Conservation (phyloP, 805 yeast species). For the Candida michaelii region DNA sequence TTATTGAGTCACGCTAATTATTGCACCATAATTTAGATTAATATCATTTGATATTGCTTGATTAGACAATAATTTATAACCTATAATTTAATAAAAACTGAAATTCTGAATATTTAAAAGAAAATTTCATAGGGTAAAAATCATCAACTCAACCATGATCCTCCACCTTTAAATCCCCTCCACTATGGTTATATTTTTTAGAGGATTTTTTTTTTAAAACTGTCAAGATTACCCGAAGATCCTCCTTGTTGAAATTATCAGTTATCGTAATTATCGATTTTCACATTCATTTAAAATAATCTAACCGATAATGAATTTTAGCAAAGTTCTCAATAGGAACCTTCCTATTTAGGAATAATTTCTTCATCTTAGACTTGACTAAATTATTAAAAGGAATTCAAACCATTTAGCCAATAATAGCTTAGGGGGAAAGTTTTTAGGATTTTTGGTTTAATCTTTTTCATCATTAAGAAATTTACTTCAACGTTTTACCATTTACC, state of each 20-base stretch:
- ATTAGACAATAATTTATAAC: no score
- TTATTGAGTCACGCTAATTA: no score
- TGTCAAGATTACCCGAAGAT: slow-evolving; percentile 6
- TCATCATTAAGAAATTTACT: no score
- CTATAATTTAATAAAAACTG: no score
- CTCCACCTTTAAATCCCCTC: not conserved
- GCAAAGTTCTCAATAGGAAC: slow-evolving; percentile 2
- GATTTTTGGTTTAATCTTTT: no score
- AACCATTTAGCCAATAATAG: not conserved
- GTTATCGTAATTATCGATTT: slow-evolving; percentile 5
- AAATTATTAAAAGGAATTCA: not conserved
- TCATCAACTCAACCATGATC: not conserved
- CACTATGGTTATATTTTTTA: not conserved
- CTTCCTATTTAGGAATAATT: not conserved
- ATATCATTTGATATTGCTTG: no score
- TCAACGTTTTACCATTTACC: no score
- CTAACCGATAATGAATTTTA: slow-evolving; percentile 2
- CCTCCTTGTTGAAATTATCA: slow-evolving; percentile 3
- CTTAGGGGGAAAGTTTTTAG: no score
- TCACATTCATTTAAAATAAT: slow-evolving; percentile 2
- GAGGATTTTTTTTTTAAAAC: not conserved
- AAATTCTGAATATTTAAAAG: not conserved
- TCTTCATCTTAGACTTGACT: not conserved
- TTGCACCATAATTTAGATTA: no score
- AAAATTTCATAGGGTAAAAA: not conserved